phyloP scores from a whole-genome alignment of 768 basidiomycete species.

The Lanmaoa pseudosensibilis region DNA sequence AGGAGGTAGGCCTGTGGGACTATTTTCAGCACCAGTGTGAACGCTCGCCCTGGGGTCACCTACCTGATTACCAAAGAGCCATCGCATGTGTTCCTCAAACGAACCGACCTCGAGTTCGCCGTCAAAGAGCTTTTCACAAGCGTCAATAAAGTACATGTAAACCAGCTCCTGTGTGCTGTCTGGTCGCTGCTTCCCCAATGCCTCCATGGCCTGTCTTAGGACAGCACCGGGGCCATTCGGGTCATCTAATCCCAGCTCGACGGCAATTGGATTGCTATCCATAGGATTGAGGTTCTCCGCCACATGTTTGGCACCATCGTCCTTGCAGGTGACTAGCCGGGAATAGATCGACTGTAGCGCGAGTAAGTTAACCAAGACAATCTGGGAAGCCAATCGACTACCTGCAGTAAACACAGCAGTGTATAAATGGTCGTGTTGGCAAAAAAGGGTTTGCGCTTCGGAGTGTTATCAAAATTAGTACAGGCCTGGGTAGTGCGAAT shows the following conservation, averaged over 20 bases:
- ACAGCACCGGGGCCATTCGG: slow-evolving; percentile 70
- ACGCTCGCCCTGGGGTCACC: slow-evolving; percentile 12
- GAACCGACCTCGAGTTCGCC: slow-evolving; percentile 87
- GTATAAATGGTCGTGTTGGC: slow-evolving; percentile 93
- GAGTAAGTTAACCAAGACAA: slow-evolving; percentile 6
- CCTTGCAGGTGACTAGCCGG: slow-evolving; percentile 83
- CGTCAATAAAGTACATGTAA: slow-evolving; percentile 85
- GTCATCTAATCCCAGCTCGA: slow-evolving; percentile 84
- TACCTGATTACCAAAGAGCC: slow-evolving; percentile 90
- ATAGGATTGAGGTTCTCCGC: slow-evolving; percentile 63
- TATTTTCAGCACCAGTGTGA: slow-evolving; percentile 7
- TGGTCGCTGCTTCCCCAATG: slow-evolving; percentile 50
- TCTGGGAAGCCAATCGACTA: slow-evolving; percentile 23
- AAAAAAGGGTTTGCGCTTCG: slow-evolving; percentile 68
- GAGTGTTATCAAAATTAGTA: slow-evolving; percentile 27
- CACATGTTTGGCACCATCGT: slow-evolving; percentile 70
- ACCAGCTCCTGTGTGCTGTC: slow-evolving; percentile 61
- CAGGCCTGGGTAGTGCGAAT: slow-evolving; percentile 42
- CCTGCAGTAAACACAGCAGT: slow-evolving; percentile 85
- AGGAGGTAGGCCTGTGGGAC: slow-evolving; percentile 78
- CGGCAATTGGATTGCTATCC: slow-evolving; percentile 76
- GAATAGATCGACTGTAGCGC: slow-evolving; percentile 76
- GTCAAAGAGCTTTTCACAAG: slow-evolving; percentile 92
- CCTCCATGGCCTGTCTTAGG: slow-evolving; percentile 63
- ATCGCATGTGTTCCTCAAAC: slow-evolving; percentile 94